Percentiles rank a stretch among this genome's conserved stretches.
These are phyloP conservation scores for Hylodesmum podocarpum DNA, from an alignment of 306 rosid species.

Conservation along the genomic window DNA sequence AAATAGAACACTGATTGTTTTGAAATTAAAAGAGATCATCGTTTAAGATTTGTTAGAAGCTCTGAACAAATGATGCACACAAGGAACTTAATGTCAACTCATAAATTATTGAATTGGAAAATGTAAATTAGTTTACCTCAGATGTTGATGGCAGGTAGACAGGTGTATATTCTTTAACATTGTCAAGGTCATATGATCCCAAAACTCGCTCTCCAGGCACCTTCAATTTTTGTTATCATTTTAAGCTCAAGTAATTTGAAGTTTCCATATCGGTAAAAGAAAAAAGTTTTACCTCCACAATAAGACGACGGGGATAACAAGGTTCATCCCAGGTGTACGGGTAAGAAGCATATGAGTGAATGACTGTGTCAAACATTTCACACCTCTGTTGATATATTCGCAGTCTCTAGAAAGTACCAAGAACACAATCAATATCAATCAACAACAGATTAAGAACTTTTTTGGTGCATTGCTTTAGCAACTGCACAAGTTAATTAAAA, in stretches of 20 bases:
- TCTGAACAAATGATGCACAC: background rate
- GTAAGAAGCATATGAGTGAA: slow-evolving; percentile 74
- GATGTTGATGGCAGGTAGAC: slow-evolving; percentile 66
- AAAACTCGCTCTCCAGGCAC: slow-evolving; percentile 93
- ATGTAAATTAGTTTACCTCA: slow-evolving; percentile 57
- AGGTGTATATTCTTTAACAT: slow-evolving; percentile 77
- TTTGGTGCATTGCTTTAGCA: background rate
- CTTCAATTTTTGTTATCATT: slow-evolving; percentile 40
- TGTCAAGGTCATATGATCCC: slow-evolving; percentile 82
- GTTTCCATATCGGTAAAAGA: background rate
- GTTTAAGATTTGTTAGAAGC: background rate
- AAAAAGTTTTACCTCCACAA: slow-evolving; percentile 65
- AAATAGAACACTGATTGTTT: background rate
- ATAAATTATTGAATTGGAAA: background rate
- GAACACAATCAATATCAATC: slow-evolving; percentile 17
- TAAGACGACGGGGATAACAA: slow-evolving; percentile 84
- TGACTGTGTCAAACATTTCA: slow-evolving; percentile 78
- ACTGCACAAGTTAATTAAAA: background rate
- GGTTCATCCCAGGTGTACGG: slow-evolving; percentile 98
- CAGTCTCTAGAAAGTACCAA: slow-evolving; percentile 62
- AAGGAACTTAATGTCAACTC: background rate
- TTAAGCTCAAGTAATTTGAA: slow-evolving; percentile 23
- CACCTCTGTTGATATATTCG: slow-evolving; percentile 90
- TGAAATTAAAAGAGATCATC: background rate
- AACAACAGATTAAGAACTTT: background rate